These are phyloP conservation scores for Lactarius sanguifluus DNA, from an alignment of 768 basidiomycete genomes.

Conservation along the genomic window DNA sequence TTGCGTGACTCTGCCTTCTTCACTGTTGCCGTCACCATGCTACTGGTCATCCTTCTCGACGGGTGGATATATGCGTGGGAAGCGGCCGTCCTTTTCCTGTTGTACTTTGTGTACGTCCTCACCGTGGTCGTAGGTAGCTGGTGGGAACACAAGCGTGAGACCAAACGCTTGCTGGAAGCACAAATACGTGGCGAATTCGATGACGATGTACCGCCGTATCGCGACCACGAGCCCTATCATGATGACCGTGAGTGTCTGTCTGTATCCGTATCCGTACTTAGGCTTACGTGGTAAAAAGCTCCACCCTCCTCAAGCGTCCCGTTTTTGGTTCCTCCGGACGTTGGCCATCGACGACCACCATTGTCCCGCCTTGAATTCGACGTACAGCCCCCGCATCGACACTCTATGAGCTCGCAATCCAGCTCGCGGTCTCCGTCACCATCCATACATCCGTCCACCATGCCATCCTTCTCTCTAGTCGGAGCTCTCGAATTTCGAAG, in stretches of 20 bases:
- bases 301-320: conserved; percentile 26
- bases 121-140: conserved; percentile 77
- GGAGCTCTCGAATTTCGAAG: conserved; percentile 96
- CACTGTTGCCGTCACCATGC: conserved; percentile 71
- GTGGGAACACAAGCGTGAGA: conserved; percentile 63
- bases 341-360: conserved; percentile 41
- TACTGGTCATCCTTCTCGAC: conserved; percentile 78
- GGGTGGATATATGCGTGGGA: conserved; percentile 71
- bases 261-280: conserved; percentile 5
- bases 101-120: conserved; percentile 77
- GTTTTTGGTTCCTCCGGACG: conserved; percentile 23
- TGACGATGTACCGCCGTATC: conserved; percentile 40
- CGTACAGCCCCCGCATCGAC: conserved; percentile 43
- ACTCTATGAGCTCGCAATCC: conserved; percentile 43
- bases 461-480: conserved; percentile 87
- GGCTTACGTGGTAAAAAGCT: conserved; percentile 23
- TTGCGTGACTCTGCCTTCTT: conserved; percentile 95
- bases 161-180: conserved; percentile 47
- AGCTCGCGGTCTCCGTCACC: conserved; percentile 45
- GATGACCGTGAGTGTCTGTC: conserved; percentile 56
- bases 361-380: conserved; percentile 41
- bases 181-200: conserved; percentile 60
- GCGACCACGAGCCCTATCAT: conserved; percentile 51
- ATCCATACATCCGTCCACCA: conserved; percentile 45
- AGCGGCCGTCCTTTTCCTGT: conserved; percentile 61